phyloP scores from a whole-genome alignment of 495 filamentous ascomycete genomes.

The Penicillium coffeae region DNA sequence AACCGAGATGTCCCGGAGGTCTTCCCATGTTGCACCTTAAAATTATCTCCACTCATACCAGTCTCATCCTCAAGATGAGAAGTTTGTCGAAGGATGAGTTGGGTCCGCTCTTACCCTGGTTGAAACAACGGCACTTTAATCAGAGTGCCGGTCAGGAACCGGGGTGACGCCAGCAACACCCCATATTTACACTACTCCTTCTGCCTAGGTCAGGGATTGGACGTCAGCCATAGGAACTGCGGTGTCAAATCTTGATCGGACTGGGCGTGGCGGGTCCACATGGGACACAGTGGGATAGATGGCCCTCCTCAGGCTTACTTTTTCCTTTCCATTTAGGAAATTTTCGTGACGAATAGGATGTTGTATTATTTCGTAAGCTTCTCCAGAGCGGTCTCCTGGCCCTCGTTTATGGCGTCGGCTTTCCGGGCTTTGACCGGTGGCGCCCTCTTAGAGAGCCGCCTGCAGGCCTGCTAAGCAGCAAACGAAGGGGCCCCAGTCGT shows the following conservation, averaged over 20 bases:
- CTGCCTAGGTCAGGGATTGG: neutral
- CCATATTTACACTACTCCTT: neutral
- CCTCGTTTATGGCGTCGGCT: neutral
- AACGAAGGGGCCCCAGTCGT: conserved; percentile 1
- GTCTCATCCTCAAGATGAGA: neutral
- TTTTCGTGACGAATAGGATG: neutral
- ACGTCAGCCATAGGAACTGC: neutral
- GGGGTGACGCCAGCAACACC: conserved; percentile 3
- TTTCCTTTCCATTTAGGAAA: neutral
- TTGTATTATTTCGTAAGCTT: neutral
- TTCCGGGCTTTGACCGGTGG: conserved; percentile 4
- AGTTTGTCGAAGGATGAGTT: neutral
- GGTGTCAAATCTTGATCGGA: conserved; percentile 15
- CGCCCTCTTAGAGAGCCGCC: conserved; percentile 8
- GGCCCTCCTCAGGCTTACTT: no score
- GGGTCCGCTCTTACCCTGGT: conserved; percentile 1
- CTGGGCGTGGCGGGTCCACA: conserved; percentile 3
- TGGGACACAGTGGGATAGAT: neutral
- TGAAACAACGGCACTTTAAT: conserved; percentile 6
- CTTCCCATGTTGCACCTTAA: no score
- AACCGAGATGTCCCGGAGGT: conserved; percentile 6
- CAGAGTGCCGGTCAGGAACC: conserved; percentile 6
- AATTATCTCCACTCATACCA: no score
- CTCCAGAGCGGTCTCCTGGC: neutral
- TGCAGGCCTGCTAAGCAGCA: conserved; percentile 1